Conservation (phyloP, 2,329 filamentous ascomycete species). For the Pestalotiopsis sp. region DNA sequence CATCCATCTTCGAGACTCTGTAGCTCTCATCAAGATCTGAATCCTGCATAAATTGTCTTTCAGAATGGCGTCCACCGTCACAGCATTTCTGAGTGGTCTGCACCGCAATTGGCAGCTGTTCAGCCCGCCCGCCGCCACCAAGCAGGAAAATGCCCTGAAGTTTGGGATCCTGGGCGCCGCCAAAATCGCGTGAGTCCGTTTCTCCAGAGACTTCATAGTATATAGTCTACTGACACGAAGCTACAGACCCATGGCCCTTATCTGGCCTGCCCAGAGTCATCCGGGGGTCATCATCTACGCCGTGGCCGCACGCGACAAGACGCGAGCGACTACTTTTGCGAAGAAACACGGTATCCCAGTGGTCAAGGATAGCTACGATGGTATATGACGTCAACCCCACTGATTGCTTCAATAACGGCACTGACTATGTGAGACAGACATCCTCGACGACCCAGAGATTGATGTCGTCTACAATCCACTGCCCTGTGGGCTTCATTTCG, state of each 20-base stretch:
- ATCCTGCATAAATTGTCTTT: not conserved
- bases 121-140: not conserved
- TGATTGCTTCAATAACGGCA: not conserved
- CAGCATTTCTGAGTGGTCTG: not conserved
- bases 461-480: constrained; percentile 45
- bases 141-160: not conserved
- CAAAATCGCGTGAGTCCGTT: not conserved
- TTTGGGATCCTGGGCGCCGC: constrained; percentile 1
- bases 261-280: constrained; percentile 1
- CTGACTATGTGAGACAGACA: not conserved
- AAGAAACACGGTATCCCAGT: constrained; percentile 10
- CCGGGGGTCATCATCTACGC: constrained; percentile 8
- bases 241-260: constrained; percentile 5
- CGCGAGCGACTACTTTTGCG: not conserved
- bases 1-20: too few relatives aligned
- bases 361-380: constrained; percentile 7
- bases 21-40: not conserved
- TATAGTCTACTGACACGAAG: not conserved
- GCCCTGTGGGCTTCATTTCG: constrained; percentile 30
- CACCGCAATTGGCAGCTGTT: not conserved
- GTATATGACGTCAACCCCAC: not conserved
- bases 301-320: constrained; percentile 6
- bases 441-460: constrained; percentile 33
- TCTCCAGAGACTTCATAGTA: not conserved
- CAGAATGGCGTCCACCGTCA: not conserved